phyloP scores from a whole-genome alignment of 192 early-diverging fungal species.

The Linnemannia hyalina region DNA sequence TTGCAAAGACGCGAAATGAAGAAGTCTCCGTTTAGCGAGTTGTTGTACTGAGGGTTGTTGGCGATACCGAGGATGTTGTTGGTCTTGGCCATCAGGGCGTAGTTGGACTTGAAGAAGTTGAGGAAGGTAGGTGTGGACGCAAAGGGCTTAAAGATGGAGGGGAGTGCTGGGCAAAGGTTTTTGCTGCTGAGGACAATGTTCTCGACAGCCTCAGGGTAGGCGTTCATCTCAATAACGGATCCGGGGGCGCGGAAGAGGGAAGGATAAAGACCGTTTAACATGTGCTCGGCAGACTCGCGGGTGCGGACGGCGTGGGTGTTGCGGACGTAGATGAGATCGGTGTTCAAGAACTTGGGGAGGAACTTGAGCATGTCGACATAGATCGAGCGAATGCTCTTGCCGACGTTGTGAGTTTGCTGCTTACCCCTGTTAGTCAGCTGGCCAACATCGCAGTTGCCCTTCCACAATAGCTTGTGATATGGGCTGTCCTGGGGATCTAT shows the following conservation, averaged over 20 bases:
- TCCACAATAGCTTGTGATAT: conserved; percentile 15
- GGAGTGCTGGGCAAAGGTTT: conserved; percentile 51
- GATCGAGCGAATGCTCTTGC: conserved; percentile 58
- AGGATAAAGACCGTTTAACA: conserved; percentile 64
- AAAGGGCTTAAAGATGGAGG: conserved; percentile 7
- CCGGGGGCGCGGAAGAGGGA: conserved; percentile 32
- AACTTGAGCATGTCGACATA: conserved; percentile 66
- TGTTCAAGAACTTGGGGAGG: conserved; percentile 51
- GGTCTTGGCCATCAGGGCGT: conserved; percentile 51
- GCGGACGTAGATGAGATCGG: conserved; percentile 63
- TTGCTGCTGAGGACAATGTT: conserved; percentile 58
- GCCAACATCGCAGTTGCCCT: conserved; percentile 60
- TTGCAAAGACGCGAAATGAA: conserved; percentile 18
- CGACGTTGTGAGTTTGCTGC: conserved; percentile 60
- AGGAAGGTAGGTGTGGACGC: conserved; percentile 24
- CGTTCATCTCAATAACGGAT: conserved; percentile 51
- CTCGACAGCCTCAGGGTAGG: conserved; percentile 61
- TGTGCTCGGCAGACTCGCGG: conserved; percentile 62
- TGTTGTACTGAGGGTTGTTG: background rate
- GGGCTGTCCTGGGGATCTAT: background rate
- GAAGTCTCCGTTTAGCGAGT: conserved; percentile 5
- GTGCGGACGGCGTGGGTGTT: conserved; percentile 73
- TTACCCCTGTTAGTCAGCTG: conserved; percentile 73
- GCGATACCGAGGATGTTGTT: conserved; percentile 43
- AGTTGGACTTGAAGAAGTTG: conserved; percentile 53